Base-by-base conservation (phyloP, 257 asterid genomes). In the Solanum peruvianum region DNA sequence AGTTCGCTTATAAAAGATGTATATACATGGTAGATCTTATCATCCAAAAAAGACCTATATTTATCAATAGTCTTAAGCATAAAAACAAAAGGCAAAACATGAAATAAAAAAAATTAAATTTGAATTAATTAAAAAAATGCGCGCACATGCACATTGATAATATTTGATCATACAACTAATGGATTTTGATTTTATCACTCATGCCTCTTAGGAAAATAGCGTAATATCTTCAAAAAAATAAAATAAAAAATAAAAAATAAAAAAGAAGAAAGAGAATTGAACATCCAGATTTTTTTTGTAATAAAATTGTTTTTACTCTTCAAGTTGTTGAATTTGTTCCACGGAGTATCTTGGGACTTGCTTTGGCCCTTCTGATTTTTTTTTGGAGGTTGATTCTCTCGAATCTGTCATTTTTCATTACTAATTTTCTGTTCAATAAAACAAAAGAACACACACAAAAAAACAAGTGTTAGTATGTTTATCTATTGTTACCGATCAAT, bases 321-420 rank as follows among this genome's bases (percentile, higher is more conserved):
- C 95, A 21, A 95, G 96, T 25, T 87, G 91, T 52, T 90, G 92
- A 87, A 93, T 94, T 84, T 95, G 95, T 78, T 93, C 91, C 11
- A 91, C 35, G 13, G 94, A 88, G 83, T 93, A 95, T 31, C 97
- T 94, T 86, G 91, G 94, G 23, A 76, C 87, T 18, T 87, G 92
- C 88, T 87, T 95, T 90, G 88, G 89, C 27, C 2, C 31, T 29
- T 9, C 27, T 45, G 25, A 27, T 27, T 92, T 91, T 90, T 81
- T 91, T 33, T 80, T 78, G 29, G 93, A 77, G 84, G 84, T 87
- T 80, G 89, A 78, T 86, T 89, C 92, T 72, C 33, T 71, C 35
- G 89, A 90, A 86, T 92, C 93, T 86, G 25, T 33, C 84, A 78
- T 78, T 27, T 9, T 78, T 5, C 25, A 27, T 45, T 27, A 8